phyloP scores from a whole-genome alignment of 1,139 yeast genomes.

The Suhomyces yuchorum region DNA sequence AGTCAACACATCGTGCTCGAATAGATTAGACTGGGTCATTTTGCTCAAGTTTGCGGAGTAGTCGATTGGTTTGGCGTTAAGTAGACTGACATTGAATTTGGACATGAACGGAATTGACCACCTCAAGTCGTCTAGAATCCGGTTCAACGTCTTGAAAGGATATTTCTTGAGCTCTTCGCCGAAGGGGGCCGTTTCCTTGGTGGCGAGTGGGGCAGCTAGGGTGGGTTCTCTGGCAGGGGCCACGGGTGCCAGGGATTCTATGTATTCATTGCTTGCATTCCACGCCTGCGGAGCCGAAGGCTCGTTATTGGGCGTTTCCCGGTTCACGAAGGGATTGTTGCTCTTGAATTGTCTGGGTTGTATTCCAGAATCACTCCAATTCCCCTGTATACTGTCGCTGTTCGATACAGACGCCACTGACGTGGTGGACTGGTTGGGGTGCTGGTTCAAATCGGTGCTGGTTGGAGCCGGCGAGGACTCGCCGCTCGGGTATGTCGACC shows the following conservation, averaged over 20 bases:
- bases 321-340: slow-evolving; percentile 24
- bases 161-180: slow-evolving; percentile 8
- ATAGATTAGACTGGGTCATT: slow-evolving; percentile 16
- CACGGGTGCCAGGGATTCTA: not conserved
- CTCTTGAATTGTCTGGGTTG: slow-evolving; percentile 12
- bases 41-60: slow-evolving; percentile 36
- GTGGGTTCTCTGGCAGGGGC: not conserved
- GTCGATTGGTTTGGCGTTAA: slow-evolving; percentile 36
- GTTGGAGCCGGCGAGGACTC: not conserved
- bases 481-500: not conserved
- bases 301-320: not conserved
- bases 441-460: slow-evolving; percentile 1
- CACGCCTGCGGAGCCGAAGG: not conserved
- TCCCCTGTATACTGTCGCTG: not conserved
- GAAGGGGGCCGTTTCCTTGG: not conserved
- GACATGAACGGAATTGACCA: slow-evolving; percentile 38
- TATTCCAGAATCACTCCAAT: not conserved
- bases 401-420: not conserved
- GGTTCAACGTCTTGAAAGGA: slow-evolving; percentile 64
- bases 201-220: not conserved
- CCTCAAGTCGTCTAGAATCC: slow-evolving; percentile 65
- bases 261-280: not conserved
- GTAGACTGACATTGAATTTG: slow-evolving; percentile 26
- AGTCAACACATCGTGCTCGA: slow-evolving; percentile 26
- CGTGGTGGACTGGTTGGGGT: not conserved